A percentile compares a stretch with the other conserved stretches of the same genome.
phyloP scores from a whole-genome alignment of 73 alveolate genomes.

The Paramecium sexaurelia region DNA sequence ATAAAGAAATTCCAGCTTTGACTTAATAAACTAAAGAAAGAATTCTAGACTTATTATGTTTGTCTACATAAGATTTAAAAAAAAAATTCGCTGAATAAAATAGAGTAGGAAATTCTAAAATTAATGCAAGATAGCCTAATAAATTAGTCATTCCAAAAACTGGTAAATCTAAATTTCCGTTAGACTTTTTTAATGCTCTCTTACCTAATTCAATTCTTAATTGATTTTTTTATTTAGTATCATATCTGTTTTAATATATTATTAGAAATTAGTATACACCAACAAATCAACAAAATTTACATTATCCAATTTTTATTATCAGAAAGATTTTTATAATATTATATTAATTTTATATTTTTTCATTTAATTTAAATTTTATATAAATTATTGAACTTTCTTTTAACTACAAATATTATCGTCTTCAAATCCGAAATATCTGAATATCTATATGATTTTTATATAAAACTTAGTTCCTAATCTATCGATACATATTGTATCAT shows the following conservation, averaged over 20 bases:
- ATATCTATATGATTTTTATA: too few species aligned
- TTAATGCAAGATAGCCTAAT: neutral
- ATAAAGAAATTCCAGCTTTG: neutral
- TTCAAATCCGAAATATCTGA: too few species aligned
- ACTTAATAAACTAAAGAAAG: constrained; percentile 28
- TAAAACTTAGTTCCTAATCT: neutral
- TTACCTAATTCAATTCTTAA: neutral
- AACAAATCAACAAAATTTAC: neutral
- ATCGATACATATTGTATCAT: constrained; percentile 8
- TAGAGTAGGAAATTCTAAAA: neutral
- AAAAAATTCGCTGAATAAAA: constrained; percentile 13
- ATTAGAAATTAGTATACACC: neutral
- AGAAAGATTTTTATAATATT: too few species aligned
- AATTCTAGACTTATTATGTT: constrained; percentile 2
- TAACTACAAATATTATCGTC: too few species aligned
- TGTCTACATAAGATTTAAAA: constrained; percentile 35
- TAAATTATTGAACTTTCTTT: too few species aligned
- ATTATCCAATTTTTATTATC: neutral
- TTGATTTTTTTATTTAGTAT: neutral
- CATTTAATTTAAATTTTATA: too few species aligned
- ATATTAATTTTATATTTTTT: too few species aligned
- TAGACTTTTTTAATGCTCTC: constrained; percentile 32
- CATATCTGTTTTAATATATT: neutral
- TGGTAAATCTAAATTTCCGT: constrained; percentile 12
- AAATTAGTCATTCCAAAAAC: neutral